Conservation (phyloP, 306 rosid genomes). For the Vigna reflexopilosa region DNA sequence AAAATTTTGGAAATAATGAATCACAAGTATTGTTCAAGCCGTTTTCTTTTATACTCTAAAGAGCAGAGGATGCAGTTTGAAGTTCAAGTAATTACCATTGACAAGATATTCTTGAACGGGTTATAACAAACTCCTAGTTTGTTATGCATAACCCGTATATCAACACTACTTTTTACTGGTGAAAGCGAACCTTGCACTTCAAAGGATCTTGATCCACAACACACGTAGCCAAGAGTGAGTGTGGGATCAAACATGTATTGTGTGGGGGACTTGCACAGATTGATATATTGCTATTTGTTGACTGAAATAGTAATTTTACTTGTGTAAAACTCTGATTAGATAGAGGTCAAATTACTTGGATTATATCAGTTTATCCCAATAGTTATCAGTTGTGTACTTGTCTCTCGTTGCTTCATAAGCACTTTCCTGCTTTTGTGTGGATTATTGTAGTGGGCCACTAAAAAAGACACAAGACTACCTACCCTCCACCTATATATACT, state of each 20-base stretch:
- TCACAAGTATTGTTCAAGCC: conserved; percentile 3
- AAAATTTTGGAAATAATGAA: conserved; percentile 14
- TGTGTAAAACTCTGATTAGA: conserved; percentile 1
- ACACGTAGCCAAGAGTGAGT: not conserved
- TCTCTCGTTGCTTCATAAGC: not conserved
- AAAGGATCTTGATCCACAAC: conserved; percentile 21
- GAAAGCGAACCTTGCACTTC: not conserved
- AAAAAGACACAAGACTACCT: not conserved
- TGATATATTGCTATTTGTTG: conserved; percentile 22
- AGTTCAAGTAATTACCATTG: conserved; percentile 2
- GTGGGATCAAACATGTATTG: conserved; percentile 25
- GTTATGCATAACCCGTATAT: not conserved
- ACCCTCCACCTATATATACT: conserved; percentile 12
- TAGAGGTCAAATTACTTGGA: conserved; percentile 11
- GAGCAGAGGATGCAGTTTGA: not conserved
- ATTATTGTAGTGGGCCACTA: conserved; percentile 17
- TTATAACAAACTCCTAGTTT: conserved; percentile 11
- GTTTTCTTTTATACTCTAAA: not conserved
- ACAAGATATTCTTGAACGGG: not conserved
- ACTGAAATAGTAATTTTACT: not conserved
- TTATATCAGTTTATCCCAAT: conserved; percentile 21
- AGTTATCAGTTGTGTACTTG: conserved; percentile 9
- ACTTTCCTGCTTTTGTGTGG: not conserved
- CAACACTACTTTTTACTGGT: not conserved
- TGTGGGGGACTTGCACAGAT: not conserved